phyloP scores from a whole-genome alignment of 2,329 filamentous ascomycete genomes.

The Ophiostoma fasciatum region DNA sequence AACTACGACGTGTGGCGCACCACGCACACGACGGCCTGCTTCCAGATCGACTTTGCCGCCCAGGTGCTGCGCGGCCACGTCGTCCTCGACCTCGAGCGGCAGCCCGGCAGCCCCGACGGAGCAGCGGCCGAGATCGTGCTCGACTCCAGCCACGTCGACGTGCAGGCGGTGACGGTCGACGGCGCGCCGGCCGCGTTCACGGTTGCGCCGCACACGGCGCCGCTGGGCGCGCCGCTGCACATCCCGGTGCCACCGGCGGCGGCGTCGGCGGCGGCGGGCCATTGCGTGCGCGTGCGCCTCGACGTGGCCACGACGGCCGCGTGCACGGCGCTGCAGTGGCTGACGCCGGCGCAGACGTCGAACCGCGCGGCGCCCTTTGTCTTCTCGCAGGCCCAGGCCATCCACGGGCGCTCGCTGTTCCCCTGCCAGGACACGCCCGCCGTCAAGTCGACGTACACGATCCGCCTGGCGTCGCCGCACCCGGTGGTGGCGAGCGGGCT shows the following conservation, averaged over 20 bases:
- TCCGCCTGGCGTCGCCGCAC: constrained; percentile 72
- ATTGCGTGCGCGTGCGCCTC: constrained; percentile 43
- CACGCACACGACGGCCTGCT: constrained; percentile 65
- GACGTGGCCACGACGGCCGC: constrained; percentile 66
- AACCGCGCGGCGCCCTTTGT: constrained; percentile 96
- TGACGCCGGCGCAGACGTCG: constrained; percentile 82
- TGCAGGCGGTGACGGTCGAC: constrained; percentile 57
- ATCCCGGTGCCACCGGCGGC: constrained; percentile 49
- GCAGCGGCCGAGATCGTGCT: constrained; percentile 51
- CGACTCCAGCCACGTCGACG: constrained; percentile 72
- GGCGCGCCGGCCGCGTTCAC: constrained; percentile 50
- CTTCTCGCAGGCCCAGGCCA: constrained; percentile 96
- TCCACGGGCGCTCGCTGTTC: constrained; percentile 85
- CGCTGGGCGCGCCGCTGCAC: constrained; percentile 59
- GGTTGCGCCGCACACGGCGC: constrained; percentile 53
- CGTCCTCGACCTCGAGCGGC: constrained; percentile 58
- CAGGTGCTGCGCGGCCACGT: constrained; percentile 68
- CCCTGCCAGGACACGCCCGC: constrained; percentile 97
- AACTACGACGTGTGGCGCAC: constrained; percentile 87
- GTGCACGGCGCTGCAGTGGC: constrained; percentile 90
- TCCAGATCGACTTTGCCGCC: constrained; percentile 71
- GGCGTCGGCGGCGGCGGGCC: constrained; percentile 35
- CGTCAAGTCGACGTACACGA: constrained; percentile 88
- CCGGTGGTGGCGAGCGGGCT: constrained; percentile 89
- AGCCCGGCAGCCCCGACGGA: constrained; percentile 44